Evolutionary conservation across 129 eudicot genomes (phyloP).

Genomic region (Silybum marianum): DNA sequence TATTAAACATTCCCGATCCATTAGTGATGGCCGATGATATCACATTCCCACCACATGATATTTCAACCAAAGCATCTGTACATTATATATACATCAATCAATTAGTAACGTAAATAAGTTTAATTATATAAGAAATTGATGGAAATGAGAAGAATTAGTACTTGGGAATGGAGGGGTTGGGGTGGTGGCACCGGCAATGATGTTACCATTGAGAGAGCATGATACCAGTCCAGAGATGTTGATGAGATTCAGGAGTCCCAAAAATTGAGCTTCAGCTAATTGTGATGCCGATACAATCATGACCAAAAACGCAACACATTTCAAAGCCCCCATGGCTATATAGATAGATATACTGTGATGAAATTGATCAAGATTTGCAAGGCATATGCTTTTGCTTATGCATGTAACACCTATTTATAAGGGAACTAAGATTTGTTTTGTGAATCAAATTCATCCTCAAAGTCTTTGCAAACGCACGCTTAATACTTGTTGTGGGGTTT

Average conservation of each 20-base stretch:
- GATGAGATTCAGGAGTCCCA: slow-evolving; percentile 10
- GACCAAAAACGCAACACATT: slow-evolving; percentile 17
- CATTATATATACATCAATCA: neutral
- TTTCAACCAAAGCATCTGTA: slow-evolving; percentile 32
- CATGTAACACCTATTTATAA: neutral
- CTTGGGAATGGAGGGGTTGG: slow-evolving; percentile 33
- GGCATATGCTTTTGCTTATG: neutral
- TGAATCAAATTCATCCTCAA: neutral
- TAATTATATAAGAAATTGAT: neutral
- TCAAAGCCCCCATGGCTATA: slow-evolving; percentile 29
- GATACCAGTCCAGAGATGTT: slow-evolving; percentile 20
- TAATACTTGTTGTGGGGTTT: slow-evolving; percentile 4
- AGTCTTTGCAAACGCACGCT: slow-evolving; percentile 25
- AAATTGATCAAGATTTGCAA: neutral
- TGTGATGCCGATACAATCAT: slow-evolving; percentile 26
- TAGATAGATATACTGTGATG: neutral
- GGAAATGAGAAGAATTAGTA: neutral
- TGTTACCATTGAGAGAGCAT: slow-evolving; percentile 26
- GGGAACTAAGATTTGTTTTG: neutral
- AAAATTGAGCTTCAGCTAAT: slow-evolving; percentile 19
- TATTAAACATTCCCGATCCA: slow-evolving; percentile 14
- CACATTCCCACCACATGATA: slow-evolving; percentile 37
- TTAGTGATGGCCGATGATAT: slow-evolving; percentile 26
- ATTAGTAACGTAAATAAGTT: no score
- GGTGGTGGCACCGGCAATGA: slow-evolving; percentile 6